Evolutionary conservation across 768 basidiomycete genomes (phyloP).

Genomic region (Mycena metata): DNA sequence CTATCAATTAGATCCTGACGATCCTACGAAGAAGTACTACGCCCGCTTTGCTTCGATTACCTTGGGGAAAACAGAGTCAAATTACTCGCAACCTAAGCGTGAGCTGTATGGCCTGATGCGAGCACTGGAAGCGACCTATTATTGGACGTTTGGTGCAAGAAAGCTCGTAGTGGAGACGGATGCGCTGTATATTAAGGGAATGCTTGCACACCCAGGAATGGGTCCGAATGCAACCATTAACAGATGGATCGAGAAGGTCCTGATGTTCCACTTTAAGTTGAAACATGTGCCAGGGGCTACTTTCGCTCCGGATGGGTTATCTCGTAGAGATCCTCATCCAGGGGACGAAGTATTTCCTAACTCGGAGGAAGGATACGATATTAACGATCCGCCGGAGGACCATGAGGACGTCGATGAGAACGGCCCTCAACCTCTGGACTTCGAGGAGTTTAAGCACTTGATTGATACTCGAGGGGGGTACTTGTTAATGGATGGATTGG

Average conservation of each 20-base stretch:
- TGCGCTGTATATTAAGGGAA: conserved; percentile 49
- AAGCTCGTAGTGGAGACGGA: conserved; percentile 51
- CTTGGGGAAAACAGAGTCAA: conserved; percentile 48
- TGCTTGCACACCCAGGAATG: conserved; percentile 50
- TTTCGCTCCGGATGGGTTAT: background rate
- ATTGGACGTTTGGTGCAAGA: conserved; percentile 37
- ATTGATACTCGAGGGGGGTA: background rate
- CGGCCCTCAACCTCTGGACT: background rate
- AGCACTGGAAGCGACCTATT: conserved; percentile 34
- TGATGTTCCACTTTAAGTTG: conserved; percentile 49
- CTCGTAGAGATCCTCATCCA: conserved; percentile 33
- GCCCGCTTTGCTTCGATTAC: conserved; percentile 54
- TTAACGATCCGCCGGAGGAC: background rate
- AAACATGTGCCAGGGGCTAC: conserved; percentile 40
- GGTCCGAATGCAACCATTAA: conserved; percentile 50
- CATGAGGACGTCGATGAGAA: background rate
- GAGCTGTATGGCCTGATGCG: conserved; percentile 53
- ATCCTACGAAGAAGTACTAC: conserved; percentile 41
- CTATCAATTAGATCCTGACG: conserved; percentile 45
- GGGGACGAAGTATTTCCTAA: conserved; percentile 49
- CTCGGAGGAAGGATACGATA: conserved; percentile 6
- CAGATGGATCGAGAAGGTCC: conserved; percentile 50
- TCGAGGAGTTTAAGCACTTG: conserved; percentile 2
- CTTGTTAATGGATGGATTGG: background rate
- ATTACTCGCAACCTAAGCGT: conserved; percentile 54